Conservation (phyloP, 2,329 filamentous ascomycete genomes). For the Verticillium zaregamsianum region DNA sequence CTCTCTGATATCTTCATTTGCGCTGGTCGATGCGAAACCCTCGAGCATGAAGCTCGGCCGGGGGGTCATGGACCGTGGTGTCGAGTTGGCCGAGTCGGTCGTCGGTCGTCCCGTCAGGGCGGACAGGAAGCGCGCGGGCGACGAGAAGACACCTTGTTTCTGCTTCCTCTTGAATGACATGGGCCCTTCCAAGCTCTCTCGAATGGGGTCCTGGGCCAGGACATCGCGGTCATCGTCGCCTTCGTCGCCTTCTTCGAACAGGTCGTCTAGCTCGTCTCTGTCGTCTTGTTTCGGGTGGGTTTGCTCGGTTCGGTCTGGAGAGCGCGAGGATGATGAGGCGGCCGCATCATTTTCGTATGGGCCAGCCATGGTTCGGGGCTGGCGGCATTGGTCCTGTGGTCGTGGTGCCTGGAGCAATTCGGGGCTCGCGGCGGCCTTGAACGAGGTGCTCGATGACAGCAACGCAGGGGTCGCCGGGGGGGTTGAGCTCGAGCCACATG, state of each 20-base stretch:
- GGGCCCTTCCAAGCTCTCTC: conserved; percentile 42
- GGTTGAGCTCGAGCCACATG: background rate
- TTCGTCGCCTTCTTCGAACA: conserved; percentile 35
- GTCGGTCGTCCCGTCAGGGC: conserved; percentile 35
- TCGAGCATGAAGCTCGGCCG: conserved; percentile 16
- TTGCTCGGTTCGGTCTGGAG: conserved; percentile 8
- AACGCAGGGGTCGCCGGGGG: background rate
- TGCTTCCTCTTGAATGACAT: conserved; percentile 71
- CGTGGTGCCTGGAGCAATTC: background rate
- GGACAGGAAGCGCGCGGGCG: conserved; percentile 44
- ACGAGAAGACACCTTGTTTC: conserved; percentile 43
- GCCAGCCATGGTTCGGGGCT: conserved; percentile 35
- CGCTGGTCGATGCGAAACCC: conserved; percentile 8
- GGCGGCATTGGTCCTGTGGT: conserved; percentile 1
- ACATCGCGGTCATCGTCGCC: conserved; percentile 26
- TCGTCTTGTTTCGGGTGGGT: conserved; percentile 30
- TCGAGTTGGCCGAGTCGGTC: conserved; percentile 9
- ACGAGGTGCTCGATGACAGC: background rate
- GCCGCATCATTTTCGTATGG: conserved; percentile 27
- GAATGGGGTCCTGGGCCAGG: conserved; percentile 54
- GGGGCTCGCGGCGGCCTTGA: background rate
- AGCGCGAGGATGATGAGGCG: conserved; percentile 28
- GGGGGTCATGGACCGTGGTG: conserved; percentile 12
- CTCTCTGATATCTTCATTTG: background rate
- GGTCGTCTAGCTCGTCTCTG: conserved; percentile 43